These are phyloP conservation scores for Rhizopogon vesiculosus DNA, from an alignment of 768 basidiomycete genomes.

Conservation along the genomic window DNA sequence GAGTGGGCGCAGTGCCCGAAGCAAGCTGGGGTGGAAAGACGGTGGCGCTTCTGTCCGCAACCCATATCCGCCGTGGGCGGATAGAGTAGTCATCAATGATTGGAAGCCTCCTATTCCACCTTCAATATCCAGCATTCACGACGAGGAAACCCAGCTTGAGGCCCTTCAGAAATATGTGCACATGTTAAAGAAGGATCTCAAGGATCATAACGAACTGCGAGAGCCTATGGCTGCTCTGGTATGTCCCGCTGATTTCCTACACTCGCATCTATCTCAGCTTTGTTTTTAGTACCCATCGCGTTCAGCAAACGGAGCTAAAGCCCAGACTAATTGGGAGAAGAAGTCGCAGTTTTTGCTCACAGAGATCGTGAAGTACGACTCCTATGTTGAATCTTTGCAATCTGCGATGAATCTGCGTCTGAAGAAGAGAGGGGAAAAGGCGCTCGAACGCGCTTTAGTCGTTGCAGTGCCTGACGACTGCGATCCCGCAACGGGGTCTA, in stretches of 20 bases:
- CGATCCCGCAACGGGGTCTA: slow-evolving; percentile 21
- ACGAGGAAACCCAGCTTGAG: slow-evolving; percentile 92
- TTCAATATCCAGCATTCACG: slow-evolving; percentile 75
- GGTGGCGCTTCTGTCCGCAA: slow-evolving; percentile 60
- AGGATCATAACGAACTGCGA: slow-evolving; percentile 78
- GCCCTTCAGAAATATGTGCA: slow-evolving; percentile 79
- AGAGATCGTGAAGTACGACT: slow-evolving; percentile 94
- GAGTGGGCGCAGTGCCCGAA: slow-evolving; percentile 70
- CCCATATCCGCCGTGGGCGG: slow-evolving; percentile 67
- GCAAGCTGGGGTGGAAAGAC: slow-evolving; percentile 71
- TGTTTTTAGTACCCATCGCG: slow-evolving; percentile 70
- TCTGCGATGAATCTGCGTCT: slow-evolving; percentile 79
- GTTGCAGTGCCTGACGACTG: slow-evolving; percentile 27
- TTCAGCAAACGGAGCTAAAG: slow-evolving; percentile 67
- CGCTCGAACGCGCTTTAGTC: slow-evolving; percentile 55
- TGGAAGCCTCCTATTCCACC: slow-evolving; percentile 93
- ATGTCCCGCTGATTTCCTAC: slow-evolving; percentile 11
- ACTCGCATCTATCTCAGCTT: slow-evolving; percentile 6
- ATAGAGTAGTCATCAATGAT: slow-evolving; percentile 79
- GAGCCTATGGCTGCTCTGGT: slow-evolving; percentile 82
- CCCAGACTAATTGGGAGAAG: slow-evolving; percentile 88
- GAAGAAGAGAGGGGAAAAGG: slow-evolving; percentile 89
- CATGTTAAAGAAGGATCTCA: slow-evolving; percentile 72
- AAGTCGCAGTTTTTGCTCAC: slow-evolving; percentile 85
- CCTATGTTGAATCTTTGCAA: slow-evolving; percentile 88